Conservation (phyloP, 164 flowering plant genomes). For the Magnolia kwangsiensis region DNA sequence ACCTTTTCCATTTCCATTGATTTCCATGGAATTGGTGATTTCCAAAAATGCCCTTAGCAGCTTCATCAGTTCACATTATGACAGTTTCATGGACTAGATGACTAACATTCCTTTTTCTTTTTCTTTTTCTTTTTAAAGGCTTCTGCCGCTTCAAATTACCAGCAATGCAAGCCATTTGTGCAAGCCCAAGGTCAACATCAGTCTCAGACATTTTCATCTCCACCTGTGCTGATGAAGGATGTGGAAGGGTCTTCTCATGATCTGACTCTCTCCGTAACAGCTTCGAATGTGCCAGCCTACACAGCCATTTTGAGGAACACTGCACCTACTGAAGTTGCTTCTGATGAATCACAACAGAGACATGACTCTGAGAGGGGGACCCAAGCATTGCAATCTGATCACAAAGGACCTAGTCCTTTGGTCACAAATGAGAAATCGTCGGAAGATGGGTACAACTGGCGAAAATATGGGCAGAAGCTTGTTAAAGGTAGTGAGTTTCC, state of each 20-base stretch:
- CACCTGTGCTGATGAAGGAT: constrained; percentile 36
- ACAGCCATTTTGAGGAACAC: constrained; percentile 22
- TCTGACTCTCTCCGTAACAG: constrained; percentile 29
- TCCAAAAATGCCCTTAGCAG: background rate
- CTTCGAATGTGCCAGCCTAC: constrained; percentile 19
- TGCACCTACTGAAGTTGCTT: constrained; percentile 20
- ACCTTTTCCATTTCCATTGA: background rate
- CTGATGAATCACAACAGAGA: constrained; percentile 24
- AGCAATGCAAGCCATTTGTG: constrained; percentile 30
- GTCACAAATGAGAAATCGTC: constrained; percentile 37
- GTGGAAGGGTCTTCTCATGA: constrained; percentile 41
- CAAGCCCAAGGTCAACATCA: constrained; percentile 44
- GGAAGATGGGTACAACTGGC: constrained; percentile 76
- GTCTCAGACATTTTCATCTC: constrained; percentile 29
- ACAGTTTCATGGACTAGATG: background rate
- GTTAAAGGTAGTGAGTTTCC: constrained; percentile 67
- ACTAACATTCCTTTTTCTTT: background rate
- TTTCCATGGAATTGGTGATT: background rate
- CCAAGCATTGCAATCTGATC: constrained; percentile 25
- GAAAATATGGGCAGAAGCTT: constrained; percentile 76
- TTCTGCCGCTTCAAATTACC: constrained; percentile 39
- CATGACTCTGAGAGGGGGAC: constrained; percentile 10
- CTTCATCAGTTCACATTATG: background rate
- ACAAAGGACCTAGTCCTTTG: constrained; percentile 31
- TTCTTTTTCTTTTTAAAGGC: constrained; percentile 11